phyloP scores from a whole-genome alignment of 2,329 filamentous ascomycete genomes.

The Chaetomium globosum region DNA sequence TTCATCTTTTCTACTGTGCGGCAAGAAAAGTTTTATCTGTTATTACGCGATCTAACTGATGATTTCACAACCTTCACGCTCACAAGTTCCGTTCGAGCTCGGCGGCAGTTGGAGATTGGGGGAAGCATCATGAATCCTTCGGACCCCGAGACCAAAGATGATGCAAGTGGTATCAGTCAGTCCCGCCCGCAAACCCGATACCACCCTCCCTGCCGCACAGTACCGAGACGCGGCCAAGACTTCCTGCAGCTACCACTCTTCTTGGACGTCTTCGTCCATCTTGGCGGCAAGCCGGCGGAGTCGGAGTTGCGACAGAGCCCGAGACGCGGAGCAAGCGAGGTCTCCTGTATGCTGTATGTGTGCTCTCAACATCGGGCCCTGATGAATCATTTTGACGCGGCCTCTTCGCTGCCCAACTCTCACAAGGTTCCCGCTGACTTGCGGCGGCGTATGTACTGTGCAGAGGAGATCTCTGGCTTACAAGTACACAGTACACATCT shows the following conservation, averaged over 20 bases:
- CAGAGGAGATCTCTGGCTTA: neutral
- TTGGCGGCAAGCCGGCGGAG: constrained; percentile 19
- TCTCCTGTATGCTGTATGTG: neutral
- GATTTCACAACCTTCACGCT: neutral
- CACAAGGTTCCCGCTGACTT: neutral
- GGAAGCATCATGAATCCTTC: constrained; percentile 11
- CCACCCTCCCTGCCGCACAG: constrained; percentile 24
- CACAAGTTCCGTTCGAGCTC: neutral
- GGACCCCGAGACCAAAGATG: constrained; percentile 2
- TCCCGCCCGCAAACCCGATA: constrained; percentile 8
- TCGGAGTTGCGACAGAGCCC: constrained; percentile 22
- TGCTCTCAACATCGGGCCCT: neutral
- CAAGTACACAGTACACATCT: too few species aligned
- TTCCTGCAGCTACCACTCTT: constrained; percentile 6
- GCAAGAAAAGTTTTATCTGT: neutral
- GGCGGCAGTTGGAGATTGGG: constrained; percentile 14
- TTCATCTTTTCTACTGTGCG: neutral
- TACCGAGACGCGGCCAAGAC: constrained; percentile 22
- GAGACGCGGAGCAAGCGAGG: neutral
- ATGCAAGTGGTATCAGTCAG: constrained; percentile 13
- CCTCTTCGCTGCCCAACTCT: neutral
- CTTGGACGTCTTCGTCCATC: constrained; percentile 3
- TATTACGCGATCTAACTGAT: neutral
- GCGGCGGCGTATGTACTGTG: too few species aligned
- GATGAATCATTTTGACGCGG: neutral